These are phyloP conservation scores for Adansonia digitata DNA, from an alignment of 345 rosid genomes.

Conservation along the genomic window DNA sequence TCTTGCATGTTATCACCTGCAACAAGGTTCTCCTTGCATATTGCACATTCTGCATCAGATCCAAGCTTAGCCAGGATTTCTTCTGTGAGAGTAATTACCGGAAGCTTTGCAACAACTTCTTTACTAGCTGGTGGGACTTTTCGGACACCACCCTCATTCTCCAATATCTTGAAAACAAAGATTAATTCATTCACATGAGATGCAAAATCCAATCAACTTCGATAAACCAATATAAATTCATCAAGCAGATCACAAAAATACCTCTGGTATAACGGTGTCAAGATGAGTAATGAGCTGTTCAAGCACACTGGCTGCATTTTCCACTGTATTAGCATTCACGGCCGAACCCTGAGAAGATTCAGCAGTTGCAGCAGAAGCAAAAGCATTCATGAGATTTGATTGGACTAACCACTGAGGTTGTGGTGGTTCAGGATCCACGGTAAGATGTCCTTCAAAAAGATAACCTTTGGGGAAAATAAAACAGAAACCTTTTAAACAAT, in stretches of 20 bases:
- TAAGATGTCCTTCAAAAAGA: slow-evolving; percentile 90
- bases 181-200: neutral
- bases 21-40: slow-evolving; percentile 79
- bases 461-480: slow-evolving; percentile 40
- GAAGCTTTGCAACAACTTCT: slow-evolving; percentile 87
- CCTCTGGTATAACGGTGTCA: slow-evolving; percentile 64
- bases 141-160: slow-evolving; percentile 37
- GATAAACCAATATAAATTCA: neutral
- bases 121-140: slow-evolving; percentile 94
- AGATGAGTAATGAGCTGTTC: slow-evolving; percentile 55
- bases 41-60: slow-evolving; percentile 70
- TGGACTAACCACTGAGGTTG: slow-evolving; percentile 83
- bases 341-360: slow-evolving; percentile 44
- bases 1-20: slow-evolving; percentile 84
- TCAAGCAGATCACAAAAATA: slow-evolving; percentile 13
- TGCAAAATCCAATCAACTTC: neutral
- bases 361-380: slow-evolving; percentile 44
- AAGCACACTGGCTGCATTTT: slow-evolving; percentile 41
- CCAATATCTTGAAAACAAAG: neutral
- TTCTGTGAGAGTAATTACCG: slow-evolving; percentile 52
- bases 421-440: slow-evolving; percentile 94
- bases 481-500: neutral
- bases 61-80: slow-evolving; percentile 62
- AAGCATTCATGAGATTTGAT: slow-evolving; percentile 58
- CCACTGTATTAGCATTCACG: slow-evolving; percentile 31